A percentile compares a stretch with the other conserved stretches of the same genome.
Evolutionary conservation across 805 yeast species (phyloP).

Genomic region (Metschnikowia lunata): DNA sequence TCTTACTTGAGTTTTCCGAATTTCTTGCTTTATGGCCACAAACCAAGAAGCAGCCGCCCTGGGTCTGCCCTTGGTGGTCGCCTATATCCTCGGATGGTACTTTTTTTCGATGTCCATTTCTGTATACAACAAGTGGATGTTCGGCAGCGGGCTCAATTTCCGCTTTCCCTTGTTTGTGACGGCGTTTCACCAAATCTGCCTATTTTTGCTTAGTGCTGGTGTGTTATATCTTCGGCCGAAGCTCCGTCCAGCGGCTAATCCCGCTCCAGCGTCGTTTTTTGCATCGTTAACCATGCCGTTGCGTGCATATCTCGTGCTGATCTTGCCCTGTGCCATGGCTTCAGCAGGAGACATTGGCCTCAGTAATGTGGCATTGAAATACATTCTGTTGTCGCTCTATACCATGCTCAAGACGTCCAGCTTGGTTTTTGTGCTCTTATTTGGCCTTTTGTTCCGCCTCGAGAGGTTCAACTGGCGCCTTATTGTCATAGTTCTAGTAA

Average conservation of each 20-base stretch:
- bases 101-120: conserved; percentile 64
- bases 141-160: conserved; percentile 73
- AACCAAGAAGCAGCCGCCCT: background rate
- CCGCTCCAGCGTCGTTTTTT: conserved; percentile 6
- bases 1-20: background rate
- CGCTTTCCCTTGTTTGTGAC: conserved; percentile 84
- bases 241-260: conserved; percentile 38
- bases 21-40: background rate
- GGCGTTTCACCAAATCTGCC: conserved; percentile 73
- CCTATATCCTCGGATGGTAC: conserved; percentile 60
- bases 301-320: conserved; percentile 42
- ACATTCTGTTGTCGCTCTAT: conserved; percentile 76
- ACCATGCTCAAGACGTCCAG: conserved; percentile 92
- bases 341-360: conserved; percentile 92
- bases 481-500: conserved; percentile 62
- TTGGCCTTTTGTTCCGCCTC: conserved; percentile 77
- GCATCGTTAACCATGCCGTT: conserved; percentile 20
- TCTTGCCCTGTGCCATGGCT: conserved; percentile 82
- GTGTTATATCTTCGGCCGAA: conserved; percentile 45
- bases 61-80: conserved; percentile 12
- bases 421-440: conserved; percentile 80
- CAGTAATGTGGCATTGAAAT: conserved; percentile 78
- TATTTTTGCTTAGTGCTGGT: conserved; percentile 49
- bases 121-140: conserved; percentile 96
- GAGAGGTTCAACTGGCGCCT: conserved; percentile 72